Evolutionary conservation across 176 grass and related monocot genomes (phyloP).

Genomic region (Oryza punctata): DNA sequence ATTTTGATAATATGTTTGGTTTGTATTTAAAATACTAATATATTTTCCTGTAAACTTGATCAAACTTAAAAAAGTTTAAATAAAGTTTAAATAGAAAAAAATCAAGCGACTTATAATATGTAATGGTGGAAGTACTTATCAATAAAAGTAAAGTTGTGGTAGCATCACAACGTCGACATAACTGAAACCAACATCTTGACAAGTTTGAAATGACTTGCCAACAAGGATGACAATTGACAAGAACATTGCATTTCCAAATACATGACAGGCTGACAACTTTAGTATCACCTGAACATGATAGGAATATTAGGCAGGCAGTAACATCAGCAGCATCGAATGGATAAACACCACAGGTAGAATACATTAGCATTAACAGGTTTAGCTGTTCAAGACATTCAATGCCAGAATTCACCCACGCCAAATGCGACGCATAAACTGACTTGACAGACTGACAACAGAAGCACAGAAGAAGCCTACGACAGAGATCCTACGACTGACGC

Average conservation of each 20-base stretch:
- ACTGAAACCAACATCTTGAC: background rate
- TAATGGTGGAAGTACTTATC: too few relatives aligned
- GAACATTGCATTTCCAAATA: background rate
- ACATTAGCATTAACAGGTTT: slow-evolving; percentile 23
- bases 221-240: background rate
- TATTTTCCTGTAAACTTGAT: too few relatives aligned
- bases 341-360: slow-evolving; percentile 32
- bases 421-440: slow-evolving; percentile 34
- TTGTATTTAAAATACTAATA: too few relatives aligned
- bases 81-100: too few relatives aligned
- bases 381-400: slow-evolving; percentile 47
- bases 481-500: slow-evolving; percentile 47
- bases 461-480: slow-evolving; percentile 39
- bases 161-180: background rate
- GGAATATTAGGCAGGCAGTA: background rate
- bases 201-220: background rate
- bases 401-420: slow-evolving; percentile 28
- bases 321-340: slow-evolving; percentile 21
- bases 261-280: background rate
- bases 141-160: background rate
- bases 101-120: too few relatives aligned
- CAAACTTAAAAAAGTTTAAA: too few relatives aligned
- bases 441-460: slow-evolving; percentile 35
- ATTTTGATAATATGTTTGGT: too few relatives aligned
- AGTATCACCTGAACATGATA: background rate